A percentile compares a stretch with the other conserved stretches of the same genome.
phyloP scores from a whole-genome alignment of 805 yeast genomes.

The Yarrowia divulgata region DNA sequence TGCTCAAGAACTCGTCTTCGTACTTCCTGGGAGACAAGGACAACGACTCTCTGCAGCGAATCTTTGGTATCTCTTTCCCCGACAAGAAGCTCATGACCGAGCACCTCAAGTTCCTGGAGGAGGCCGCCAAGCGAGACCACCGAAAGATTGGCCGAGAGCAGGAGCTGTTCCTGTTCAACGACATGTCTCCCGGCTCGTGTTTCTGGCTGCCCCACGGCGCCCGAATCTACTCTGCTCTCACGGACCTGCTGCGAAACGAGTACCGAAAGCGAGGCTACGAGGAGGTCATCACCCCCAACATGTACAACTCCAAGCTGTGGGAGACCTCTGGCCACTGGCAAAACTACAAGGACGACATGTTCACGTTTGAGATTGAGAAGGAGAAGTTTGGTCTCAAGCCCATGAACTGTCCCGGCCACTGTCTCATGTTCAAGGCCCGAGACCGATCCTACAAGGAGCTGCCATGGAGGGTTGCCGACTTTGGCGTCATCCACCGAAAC shows the following conservation, averaged over 20 bases:
- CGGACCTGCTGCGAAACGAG: conserved; percentile 79
- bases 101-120: conserved; percentile 91
- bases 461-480: conserved; percentile 99
- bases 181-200: conserved; percentile 96
- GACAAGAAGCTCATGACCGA: conserved; percentile 96
- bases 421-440: conserved; percentile 87
- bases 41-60: conserved; percentile 95
- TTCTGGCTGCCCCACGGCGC: conserved; percentile 99
- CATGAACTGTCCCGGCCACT: conserved; percentile 79
- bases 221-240: conserved; percentile 89
- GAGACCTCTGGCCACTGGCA: conserved; percentile 99
- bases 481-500: conserved; percentile 96
- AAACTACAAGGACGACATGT: conserved; percentile 97
- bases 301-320: conserved; percentile 98
- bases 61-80: conserved; percentile 98
- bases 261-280: conserved; percentile 94
- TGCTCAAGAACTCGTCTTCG: conserved; percentile 93
- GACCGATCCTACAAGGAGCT: conserved; percentile 96
- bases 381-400: conserved; percentile 95
- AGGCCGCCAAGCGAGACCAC: conserved; percentile 91
- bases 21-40: conserved; percentile 92
- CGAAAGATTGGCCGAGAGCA: conserved; percentile 96
- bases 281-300: conserved; percentile 98
- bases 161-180: conserved; percentile 93
- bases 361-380: conserved; percentile 94